Percentiles rank a stretch among this genome's conserved stretches.
Conservation (phyloP, 768 basidiomycete species). For the Crucibulum laeve region DNA sequence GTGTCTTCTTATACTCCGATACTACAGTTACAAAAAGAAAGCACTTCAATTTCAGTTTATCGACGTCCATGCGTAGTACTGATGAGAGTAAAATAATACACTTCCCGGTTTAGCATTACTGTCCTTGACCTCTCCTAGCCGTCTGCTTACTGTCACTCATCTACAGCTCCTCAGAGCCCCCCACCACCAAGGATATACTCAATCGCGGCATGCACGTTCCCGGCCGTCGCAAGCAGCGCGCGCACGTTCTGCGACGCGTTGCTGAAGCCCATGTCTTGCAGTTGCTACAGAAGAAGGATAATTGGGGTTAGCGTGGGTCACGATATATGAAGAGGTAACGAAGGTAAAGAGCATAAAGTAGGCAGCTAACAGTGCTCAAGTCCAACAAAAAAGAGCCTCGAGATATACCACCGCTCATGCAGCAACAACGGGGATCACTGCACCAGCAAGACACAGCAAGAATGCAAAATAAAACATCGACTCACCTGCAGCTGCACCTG, state of each 20-base stretch:
- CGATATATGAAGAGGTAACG: not conserved
- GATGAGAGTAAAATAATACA: no score
- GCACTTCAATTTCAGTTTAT: no score
- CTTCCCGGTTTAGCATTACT: no score
- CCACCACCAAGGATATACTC: slow-evolving; percentile 88
- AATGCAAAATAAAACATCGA: slow-evolving; percentile 6
- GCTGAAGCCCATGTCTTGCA: slow-evolving; percentile 93
- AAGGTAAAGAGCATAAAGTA: not conserved
- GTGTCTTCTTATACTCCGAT: no score
- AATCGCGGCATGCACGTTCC: slow-evolving; percentile 88
- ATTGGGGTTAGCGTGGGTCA: no score
- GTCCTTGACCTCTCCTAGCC: no score
- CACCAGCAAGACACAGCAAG: not conserved
- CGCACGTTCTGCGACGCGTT: slow-evolving; percentile 89
- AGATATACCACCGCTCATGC: no score
- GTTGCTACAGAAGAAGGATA: slow-evolving; percentile 47
- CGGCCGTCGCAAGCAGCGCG: slow-evolving; percentile 87
- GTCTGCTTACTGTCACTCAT: no score
- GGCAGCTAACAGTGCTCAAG: not conserved
- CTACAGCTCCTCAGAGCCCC: slow-evolving; percentile 57
- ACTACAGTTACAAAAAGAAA: no score
- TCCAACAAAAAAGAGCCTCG: no score
- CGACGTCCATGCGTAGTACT: no score
- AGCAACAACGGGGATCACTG: not conserved
- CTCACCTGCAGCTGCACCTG: slow-evolving; percentile 78